phyloP scores from a whole-genome alignment of 2,329 filamentous ascomycete species.

The Volutella citrinella region DNA sequence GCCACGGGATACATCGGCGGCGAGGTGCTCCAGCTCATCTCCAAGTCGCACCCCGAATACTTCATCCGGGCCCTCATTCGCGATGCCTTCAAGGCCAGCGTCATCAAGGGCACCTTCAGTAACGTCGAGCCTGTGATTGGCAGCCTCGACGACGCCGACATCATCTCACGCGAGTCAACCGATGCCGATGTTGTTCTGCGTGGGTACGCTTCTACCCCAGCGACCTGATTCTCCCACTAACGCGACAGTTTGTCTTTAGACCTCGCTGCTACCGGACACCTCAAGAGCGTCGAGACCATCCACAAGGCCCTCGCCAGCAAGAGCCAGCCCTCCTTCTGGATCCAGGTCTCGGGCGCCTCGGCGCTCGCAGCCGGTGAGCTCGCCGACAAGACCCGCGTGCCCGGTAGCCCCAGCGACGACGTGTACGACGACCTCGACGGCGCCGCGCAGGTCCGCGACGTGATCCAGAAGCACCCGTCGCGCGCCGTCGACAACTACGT shows the following conservation, averaged over 20 bases:
- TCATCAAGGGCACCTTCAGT: constrained; percentile 28
- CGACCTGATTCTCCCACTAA: too few relatives aligned
- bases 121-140: constrained; percentile 28
- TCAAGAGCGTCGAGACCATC: too few relatives aligned
- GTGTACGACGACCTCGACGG: constrained; percentile 36
- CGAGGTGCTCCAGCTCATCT: constrained; percentile 39
- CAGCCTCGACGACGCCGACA: constrained; percentile 28
- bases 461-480: constrained; percentile 48
- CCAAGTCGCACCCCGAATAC: constrained; percentile 38
- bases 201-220: too few relatives aligned
- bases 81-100: constrained; percentile 30
- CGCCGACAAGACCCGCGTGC: constrained; percentile 24
- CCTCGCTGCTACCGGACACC: too few relatives aligned
- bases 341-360: constrained; percentile 38
- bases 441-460: constrained; percentile 17
- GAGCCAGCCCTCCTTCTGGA: constrained; percentile 33
- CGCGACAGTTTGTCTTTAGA: too few relatives aligned
- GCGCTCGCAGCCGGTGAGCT: constrained; percentile 32
- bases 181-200: constrained; percentile 36
- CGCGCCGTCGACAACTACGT: constrained; percentile 66
- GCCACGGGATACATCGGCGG: constrained; percentile 49
- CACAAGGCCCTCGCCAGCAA: constrained; percentile 40
- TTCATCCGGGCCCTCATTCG: constrained; percentile 41
- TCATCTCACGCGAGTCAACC: constrained; percentile 27
- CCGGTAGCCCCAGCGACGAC: constrained; percentile 26